Evolutionary conservation across 2,329 filamentous ascomycete genomes (phyloP), one percentile per base, ranked within the genome.

Genomic region (Phyllosticta citribraziliensis): DNA sequence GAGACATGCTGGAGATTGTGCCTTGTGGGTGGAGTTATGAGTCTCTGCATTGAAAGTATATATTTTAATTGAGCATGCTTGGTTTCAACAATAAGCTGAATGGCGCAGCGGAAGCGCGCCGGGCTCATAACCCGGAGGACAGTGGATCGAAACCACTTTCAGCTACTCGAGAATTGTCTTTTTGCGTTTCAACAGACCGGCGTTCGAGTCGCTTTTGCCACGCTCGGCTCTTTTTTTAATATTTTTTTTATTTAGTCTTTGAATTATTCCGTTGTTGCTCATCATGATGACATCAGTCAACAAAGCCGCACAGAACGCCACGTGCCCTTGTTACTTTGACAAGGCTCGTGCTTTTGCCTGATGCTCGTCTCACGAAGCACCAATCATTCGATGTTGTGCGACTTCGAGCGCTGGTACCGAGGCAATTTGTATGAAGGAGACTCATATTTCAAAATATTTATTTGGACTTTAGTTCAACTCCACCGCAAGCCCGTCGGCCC

Each of bases 81-180:
- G n/a, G n/a, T n/a, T n/a, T n/a, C n/a, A 17, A 51, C 22, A 20
- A 8, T n/a, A 62, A 62, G 61, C 61, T 62, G 56, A 62, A 60
- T 62, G 61, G 61, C 61, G 61, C 61, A 62, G 61, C 61, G 61
- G 61, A 62, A 62, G 61, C 61, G 58, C 67, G 67, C 67, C 67
- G 67, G 67, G 67, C 67, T 69, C 67, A 69, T 69, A 69, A 69
- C 67, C 67, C 67, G 67, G 67, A 69, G 67, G 67, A 68, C 67
- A 65, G 60, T 64, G 67, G 67, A 69, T 69, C 67, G 67, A 69
- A 69, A 69, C 67, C 67, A 64, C 56, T 56, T 60, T 62, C 56
- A 62, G 61, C 61, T n/a, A n/a, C n/a, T n/a, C n/a, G n/a, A n/a
- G n/a, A n/a, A n/a, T n/a, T n/a, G n/a, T n/a, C 52, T 35, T 58